Conservation (phyloP, 176 grass and related monocot genomes). For the Poa pratensis region DNA sequence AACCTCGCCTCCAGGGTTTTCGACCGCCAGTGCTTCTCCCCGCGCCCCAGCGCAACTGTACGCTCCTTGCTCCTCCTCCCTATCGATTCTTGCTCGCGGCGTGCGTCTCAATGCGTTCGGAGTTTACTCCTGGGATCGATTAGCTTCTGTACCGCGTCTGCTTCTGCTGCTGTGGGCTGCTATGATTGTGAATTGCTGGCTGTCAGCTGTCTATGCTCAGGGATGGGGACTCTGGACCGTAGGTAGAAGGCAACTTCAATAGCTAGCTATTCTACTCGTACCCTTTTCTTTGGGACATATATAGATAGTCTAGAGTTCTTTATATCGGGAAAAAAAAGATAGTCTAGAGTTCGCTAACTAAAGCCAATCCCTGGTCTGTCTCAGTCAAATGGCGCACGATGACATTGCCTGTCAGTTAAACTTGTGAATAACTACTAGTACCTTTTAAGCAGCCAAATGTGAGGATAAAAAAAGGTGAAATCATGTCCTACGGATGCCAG, state of each 20-base stretch:
- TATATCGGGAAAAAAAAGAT: no score
- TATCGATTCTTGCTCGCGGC: neutral
- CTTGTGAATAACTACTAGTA: neutral
- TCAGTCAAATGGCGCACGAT: neutral
- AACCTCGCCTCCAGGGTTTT: slow-evolving; percentile 91
- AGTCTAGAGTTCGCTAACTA: neutral
- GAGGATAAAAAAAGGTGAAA: neutral
- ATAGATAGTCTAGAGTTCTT: neutral
- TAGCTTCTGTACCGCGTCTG: no score
- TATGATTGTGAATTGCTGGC: neutral
- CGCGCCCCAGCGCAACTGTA: slow-evolving; percentile 74
- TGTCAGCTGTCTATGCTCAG: neutral
- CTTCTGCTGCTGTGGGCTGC: neutral
- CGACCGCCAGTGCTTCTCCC: slow-evolving; percentile 85
- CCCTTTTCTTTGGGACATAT: neutral
- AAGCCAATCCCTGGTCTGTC: neutral
- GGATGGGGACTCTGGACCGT: no score
- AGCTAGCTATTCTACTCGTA: no score
- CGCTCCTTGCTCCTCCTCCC: neutral
- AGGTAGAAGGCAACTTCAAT: no score
- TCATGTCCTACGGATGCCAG: neutral
- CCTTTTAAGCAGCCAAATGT: neutral
- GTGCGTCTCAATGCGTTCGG: neutral
- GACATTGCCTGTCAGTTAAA: neutral
- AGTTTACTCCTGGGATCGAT: neutral